Evolutionary conservation across 768 basidiomycete genomes (phyloP).

Genomic region (Hemileccinum rubropunctum): DNA sequence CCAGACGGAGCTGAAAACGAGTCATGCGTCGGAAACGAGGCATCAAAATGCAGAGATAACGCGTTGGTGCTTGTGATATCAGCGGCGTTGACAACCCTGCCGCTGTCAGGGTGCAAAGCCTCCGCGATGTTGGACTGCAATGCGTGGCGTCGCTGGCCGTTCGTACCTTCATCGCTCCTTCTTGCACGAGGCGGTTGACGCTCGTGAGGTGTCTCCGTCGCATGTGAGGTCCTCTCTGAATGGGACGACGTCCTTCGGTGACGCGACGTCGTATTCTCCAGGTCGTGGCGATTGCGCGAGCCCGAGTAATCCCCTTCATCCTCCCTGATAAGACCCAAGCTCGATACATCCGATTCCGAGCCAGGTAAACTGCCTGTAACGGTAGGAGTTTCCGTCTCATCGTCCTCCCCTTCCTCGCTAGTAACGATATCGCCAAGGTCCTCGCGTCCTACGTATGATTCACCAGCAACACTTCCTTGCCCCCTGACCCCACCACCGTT

Average conservation of each 20-base stretch:
- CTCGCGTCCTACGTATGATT: constrained; percentile 18
- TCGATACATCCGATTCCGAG: constrained; percentile 17
- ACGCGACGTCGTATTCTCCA: constrained; percentile 11
- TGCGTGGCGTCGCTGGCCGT: constrained; percentile 19
- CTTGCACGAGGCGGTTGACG: constrained; percentile 22
- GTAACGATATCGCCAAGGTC: constrained; percentile 8
- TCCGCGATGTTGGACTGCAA: constrained; percentile 22
- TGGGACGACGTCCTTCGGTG: constrained; percentile 21
- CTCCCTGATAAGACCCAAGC: constrained; percentile 32
- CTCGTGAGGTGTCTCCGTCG: constrained; percentile 11
- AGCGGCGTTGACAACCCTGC: constrained; percentile 16
- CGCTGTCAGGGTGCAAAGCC: constrained; percentile 14
- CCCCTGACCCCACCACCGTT: constrained; percentile 28
- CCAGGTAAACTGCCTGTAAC: constrained; percentile 20
- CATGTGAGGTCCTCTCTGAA: constrained; percentile 15
- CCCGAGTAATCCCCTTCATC: constrained; percentile 25
- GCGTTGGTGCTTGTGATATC: constrained; percentile 30
- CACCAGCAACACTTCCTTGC: constrained; percentile 19
- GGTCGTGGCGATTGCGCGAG: constrained; percentile 6
- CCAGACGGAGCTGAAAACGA: constrained; percentile 23
- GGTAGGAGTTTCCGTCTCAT: constrained; percentile 20
- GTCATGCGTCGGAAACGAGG: constrained; percentile 31
- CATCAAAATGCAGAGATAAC: constrained; percentile 36
- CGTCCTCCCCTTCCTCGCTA: constrained; percentile 17
- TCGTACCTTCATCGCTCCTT: constrained; percentile 17